Conservation (phyloP, 2,329 filamentous ascomycete species). For the Gnomoniopsis smithogilvyi region DNA sequence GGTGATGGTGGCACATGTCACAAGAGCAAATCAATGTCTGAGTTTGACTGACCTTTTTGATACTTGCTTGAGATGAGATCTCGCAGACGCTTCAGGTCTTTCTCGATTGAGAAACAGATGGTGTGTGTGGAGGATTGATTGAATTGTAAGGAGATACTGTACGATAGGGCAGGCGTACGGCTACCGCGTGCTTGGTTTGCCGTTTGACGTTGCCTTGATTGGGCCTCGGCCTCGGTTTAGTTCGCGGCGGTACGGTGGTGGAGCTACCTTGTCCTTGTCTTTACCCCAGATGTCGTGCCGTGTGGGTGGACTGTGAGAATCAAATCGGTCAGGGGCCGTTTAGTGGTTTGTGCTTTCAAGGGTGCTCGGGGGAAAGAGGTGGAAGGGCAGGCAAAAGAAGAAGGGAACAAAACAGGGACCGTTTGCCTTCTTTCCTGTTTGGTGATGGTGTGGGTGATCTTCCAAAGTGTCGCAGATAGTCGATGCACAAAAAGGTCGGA, state of each 20-base stretch:
- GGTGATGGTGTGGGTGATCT: conserved; percentile 9
- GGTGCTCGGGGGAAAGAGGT: background rate
- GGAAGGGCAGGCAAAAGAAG: background rate
- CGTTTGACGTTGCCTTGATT: background rate
- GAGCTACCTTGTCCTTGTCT: background rate
- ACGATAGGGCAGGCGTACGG: background rate
- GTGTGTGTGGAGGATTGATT: too few relatives aligned
- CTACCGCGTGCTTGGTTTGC: background rate
- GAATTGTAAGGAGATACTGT: too few relatives aligned
- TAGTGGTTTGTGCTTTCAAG: background rate
- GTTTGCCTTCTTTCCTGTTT: conserved; percentile 15
- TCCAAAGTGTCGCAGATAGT: background rate
- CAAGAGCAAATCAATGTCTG: background rate
- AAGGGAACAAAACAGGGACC: background rate
- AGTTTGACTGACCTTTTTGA: background rate
- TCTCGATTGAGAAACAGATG: background rate
- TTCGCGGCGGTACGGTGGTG: background rate
- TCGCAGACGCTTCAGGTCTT: background rate
- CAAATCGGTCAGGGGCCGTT: background rate
- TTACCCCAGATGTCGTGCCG: background rate
- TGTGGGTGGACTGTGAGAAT: background rate
- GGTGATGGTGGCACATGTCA: background rate
- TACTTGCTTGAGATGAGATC: background rate
- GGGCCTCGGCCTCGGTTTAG: background rate
- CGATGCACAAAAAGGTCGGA: background rate